These are phyloP conservation scores for Lanmaoa rubissima DNA, from an alignment of 768 basidiomycete species.

Conservation along the genomic window DNA sequence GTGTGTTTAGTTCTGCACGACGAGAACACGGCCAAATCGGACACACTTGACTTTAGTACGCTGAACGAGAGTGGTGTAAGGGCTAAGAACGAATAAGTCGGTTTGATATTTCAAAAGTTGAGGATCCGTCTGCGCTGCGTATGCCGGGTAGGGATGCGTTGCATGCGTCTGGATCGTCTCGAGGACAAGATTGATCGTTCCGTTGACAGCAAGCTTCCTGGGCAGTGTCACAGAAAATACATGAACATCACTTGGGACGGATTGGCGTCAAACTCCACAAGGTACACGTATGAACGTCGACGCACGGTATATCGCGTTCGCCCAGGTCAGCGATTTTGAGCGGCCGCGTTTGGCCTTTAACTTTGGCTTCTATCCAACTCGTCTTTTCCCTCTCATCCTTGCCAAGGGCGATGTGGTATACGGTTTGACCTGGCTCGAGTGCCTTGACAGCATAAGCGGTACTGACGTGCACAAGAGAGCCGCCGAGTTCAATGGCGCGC, in stretches of 20 bases:
- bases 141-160: conserved; percentile 71
- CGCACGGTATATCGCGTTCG: conserved; percentile 53
- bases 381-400: conserved; percentile 62
- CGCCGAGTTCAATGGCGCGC: conserved; percentile 86
- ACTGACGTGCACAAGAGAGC: conserved; percentile 82
- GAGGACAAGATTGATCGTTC: conserved; percentile 72
- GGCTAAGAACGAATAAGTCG: conserved; percentile 79
- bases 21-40: not conserved
- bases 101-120: conserved; percentile 79
- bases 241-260: conserved; percentile 42
- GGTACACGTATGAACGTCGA: conserved; percentile 13
- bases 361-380: conserved; percentile 75
- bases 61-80: conserved; percentile 78
- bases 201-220: conserved; percentile 53
- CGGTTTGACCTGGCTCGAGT: conserved; percentile 54
- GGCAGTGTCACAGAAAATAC: conserved; percentile 66
- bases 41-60: conserved; percentile 84
- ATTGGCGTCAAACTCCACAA: conserved; percentile 12
- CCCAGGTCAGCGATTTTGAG: conserved; percentile 51
- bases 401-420: conserved; percentile 68
- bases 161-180: conserved; percentile 78
- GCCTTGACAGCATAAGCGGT: conserved; percentile 86
- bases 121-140: conserved; percentile 69
- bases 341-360: conserved; percentile 67
- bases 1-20: conserved; percentile 3